Evolutionary conservation across 345 rosid genomes (phyloP).

Genomic region (Brassica cretica): DNA sequence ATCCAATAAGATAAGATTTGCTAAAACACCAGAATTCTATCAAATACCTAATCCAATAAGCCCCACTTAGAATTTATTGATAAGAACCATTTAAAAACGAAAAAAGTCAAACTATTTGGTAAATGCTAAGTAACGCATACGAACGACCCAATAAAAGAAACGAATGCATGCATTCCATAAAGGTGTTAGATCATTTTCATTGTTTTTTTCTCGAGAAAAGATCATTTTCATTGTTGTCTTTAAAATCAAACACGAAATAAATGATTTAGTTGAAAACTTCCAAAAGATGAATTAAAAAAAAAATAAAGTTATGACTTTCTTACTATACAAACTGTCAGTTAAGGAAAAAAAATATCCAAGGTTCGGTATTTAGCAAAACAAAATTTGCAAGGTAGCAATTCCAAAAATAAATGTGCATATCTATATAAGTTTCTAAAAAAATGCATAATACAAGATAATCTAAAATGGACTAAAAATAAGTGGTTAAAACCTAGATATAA

Average conservation of each 20-base stretch:
- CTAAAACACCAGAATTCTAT: too few species aligned
- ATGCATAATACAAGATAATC: background rate
- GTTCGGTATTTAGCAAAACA: background rate
- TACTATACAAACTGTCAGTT: background rate
- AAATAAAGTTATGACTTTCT: background rate
- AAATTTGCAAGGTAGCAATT: background rate
- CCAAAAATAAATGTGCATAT: background rate
- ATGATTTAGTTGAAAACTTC: background rate
- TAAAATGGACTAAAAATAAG: background rate
- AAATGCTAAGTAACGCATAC: too few species aligned
- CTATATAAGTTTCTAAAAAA: background rate
- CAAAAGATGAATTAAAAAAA: too few species aligned
- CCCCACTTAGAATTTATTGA: background rate
- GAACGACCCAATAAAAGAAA: too few species aligned
- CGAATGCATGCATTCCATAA: background rate
- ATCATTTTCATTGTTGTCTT: too few species aligned
- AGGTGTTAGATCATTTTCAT: background rate
- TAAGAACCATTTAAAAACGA: background rate
- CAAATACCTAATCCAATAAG: too few species aligned
- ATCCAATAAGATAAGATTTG: too few species aligned
- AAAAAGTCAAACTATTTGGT: background rate
- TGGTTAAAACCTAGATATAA: background rate
- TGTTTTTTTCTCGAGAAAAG: too few species aligned
- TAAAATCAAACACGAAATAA: too few species aligned
- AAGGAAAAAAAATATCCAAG: too few species aligned